These are phyloP conservation scores for Ganoderma meredithae DNA, from an alignment of 1,284 basidiomycete genomes.

Conservation along the genomic window DNA sequence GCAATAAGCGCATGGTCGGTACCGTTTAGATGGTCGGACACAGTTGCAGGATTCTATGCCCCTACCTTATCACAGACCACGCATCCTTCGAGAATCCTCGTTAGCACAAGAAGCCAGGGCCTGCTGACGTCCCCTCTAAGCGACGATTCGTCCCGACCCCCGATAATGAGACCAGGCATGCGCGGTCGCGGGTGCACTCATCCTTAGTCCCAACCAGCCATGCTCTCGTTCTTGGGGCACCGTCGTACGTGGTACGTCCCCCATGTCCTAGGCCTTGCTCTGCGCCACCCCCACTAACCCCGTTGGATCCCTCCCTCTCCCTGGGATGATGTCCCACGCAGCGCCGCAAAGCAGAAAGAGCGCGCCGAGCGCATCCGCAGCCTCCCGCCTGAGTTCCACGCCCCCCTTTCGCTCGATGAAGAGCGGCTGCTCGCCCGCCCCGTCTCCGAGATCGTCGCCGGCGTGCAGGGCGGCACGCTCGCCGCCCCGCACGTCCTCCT, in stretches of 20 bases:
- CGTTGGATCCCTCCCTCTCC: too few species aligned
- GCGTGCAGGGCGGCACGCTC: conserved; percentile 49
- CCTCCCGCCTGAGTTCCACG: conserved; percentile 50
- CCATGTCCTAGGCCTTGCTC: neutral
- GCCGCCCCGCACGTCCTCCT: conserved; percentile 51
- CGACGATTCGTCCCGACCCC: neutral
- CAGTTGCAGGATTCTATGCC: neutral
- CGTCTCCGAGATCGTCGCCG: conserved; percentile 49
- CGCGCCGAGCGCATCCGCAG: conserved; percentile 50
- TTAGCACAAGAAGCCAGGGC: conserved; percentile 6
- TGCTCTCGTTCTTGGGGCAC: conserved; percentile 43
- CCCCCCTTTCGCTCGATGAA: conserved; percentile 49
- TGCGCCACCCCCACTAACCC: conserved; percentile 4
- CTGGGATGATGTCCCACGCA: conserved; percentile 20
- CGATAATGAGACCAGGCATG: neutral
- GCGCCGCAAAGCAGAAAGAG: conserved; percentile 53
- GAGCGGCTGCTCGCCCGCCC: conserved; percentile 48
- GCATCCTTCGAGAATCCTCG: neutral
- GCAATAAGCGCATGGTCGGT: neutral
- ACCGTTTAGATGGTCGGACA: neutral
- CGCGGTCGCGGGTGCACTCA: neutral
- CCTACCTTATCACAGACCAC: neutral
- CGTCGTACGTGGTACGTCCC: conserved; percentile 43
- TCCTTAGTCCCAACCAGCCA: conserved; percentile 19
- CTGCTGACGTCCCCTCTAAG: neutral